Conservation (phyloP, 768 basidiomycete genomes). For the Pholiota microspora region DNA sequence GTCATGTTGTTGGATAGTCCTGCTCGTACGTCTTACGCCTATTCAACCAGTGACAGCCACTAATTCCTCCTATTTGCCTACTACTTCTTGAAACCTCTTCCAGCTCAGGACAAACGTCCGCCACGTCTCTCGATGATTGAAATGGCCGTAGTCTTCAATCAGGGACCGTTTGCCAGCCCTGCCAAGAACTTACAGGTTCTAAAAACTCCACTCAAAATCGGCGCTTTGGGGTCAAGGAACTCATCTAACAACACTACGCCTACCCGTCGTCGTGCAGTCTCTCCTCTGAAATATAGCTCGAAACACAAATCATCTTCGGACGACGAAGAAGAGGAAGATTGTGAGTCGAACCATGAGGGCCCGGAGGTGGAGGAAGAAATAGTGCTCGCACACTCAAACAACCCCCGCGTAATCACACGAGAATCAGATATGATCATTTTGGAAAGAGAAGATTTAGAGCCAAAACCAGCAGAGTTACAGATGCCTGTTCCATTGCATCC, state of each 20-base stretch:
- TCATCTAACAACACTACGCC: not conserved
- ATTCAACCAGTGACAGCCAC: not conserved
- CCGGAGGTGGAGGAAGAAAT: constrained; percentile 44
- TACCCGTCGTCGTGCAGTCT: constrained; percentile 27
- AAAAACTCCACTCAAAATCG: constrained; percentile 51
- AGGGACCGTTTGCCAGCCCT: constrained; percentile 56
- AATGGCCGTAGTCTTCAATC: constrained; percentile 71
- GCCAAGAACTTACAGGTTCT: constrained; percentile 60
- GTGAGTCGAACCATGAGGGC: constrained; percentile 30
- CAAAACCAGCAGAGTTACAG: too few relatives aligned
- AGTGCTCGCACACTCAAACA: constrained; percentile 62
- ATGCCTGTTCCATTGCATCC: not conserved
- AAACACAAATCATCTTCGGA: constrained; percentile 1
- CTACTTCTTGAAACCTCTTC: not conserved
- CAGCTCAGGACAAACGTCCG: constrained; percentile 34
- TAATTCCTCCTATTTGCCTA: not conserved
- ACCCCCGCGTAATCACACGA: constrained; percentile 68
- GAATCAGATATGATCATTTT: constrained; percentile 70
- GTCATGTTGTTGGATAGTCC: constrained; percentile 49
- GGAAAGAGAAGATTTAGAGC: too few relatives aligned
- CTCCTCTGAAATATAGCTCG: constrained; percentile 21
- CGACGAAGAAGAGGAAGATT: constrained; percentile 29
- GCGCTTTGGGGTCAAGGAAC: constrained; percentile 22
- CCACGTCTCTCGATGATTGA: constrained; percentile 76
- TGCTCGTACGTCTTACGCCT: constrained; percentile 32